Base-by-base conservation (phyloP, 495 filamentous ascomycete genomes). In the Aspergillus baeticus region DNA sequence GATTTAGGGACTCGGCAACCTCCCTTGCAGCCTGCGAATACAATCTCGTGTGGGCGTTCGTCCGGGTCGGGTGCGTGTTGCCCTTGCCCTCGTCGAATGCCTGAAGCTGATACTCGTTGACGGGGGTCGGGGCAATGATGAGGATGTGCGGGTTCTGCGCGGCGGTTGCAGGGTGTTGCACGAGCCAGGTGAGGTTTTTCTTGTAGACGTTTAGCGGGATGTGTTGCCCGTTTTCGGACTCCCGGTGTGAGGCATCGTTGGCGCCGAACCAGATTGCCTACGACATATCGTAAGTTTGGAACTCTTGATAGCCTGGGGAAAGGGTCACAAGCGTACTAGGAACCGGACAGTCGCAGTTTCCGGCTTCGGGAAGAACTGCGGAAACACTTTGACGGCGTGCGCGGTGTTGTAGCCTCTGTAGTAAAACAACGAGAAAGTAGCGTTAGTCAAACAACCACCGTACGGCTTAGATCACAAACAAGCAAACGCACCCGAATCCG, bases 201-300 rank as follows among this genome's bases (percentile, higher is more conserved):
- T 83, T 84, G 73, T 86, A 96, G 52, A 81, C 72, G 4, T 84
- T 79, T 17, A 93, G 69, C 2, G 89, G 83, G n/a, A 96, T 81
- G 63, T 90, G 81, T 66, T 96, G 92, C 10, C 26, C n/a, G 36
- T 46, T 56, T 6, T 72, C 69, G 53, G 76, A 83, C 37, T 76
- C 69, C 17, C 77, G 75, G n/a, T 92, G 62, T 51, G 78, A 80
- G 6, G 92, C 86, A 67, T 96, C 92, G 65, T 96, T 96, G 63
- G 92, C 89, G 15, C 92, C 92, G 55, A 96, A 84, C 63, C 94
- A 91, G 58, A 96, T 74, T 20, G 86, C 78, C 89, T 93, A 50
- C 22, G 13, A 7, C 23, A 51, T 6, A 13, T 17, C 8, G 26
- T 43, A 3, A 51, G 29, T 34, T 29, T 29, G 4, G 26, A 8